Evolutionary conservation across 306 rosid genomes (phyloP), one percentile per base, ranked within the genome.

Genomic region (Cucurbita argyrosperma): DNA sequence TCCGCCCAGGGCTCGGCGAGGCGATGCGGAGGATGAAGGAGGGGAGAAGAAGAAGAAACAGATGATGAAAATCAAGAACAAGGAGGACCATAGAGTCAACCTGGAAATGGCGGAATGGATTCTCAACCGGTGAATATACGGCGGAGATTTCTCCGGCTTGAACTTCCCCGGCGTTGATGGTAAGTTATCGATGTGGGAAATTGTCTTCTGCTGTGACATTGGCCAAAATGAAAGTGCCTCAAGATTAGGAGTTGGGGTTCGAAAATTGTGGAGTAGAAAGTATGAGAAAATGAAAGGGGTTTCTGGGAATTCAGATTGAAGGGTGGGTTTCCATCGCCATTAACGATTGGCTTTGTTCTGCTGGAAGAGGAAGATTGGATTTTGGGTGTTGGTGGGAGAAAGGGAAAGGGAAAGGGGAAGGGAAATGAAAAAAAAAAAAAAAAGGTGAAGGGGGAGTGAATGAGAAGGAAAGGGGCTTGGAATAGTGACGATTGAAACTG

Each of bases 81-180:
- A 84, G 58, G 85, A 73, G 26, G 90, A 88, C 76, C 83, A 84
- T 76, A 92, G 78, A 0, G 92, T 85, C 67, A 88, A 81, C 56
- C 79, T 85, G 52, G 94, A 87, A 39, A 86, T 64, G 14, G 84
- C 71, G 10, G 88, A 67, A 51, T 84, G 84, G 54, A 90, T 40
- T 6, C 95, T 82, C 56, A 90, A 76, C 16, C 96, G 91, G 72
- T 89, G 85, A 71, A 80, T 51, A 79, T 74, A 90, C 7, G 87
- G 85, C 13, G 84, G 75, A 4, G 82, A 59, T 79, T 87, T 91
- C n/a, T 91, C 89, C 13, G 85, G 80, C 81, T 92, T 92, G 76
- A 82, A 79, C 79, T 92, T 92, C 7, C 90, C 96, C 8, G 95
- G 96, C 13, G 97, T 86, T 13, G 96, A 89, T 7, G 96, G 96